Base-by-base conservation (phyloP, 257 asterid genomes). In the Fraxinus anomala region DNA sequence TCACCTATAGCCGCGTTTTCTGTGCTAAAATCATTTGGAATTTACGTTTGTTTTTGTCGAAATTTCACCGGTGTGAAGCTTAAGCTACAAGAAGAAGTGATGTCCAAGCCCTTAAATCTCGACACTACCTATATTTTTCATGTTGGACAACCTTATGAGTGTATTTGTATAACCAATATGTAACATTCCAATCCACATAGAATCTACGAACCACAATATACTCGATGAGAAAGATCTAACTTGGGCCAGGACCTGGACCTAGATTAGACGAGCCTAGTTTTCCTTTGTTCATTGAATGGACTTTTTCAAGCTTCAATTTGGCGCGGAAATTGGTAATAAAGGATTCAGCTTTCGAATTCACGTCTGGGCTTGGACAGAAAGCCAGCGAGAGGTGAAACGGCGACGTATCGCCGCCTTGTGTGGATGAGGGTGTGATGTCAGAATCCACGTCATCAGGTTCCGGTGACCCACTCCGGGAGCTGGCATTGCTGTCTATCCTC, bases 351-450 rank as follows among this genome's bases (percentile, higher is more conserved):
- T 95, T 91, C 7, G 92, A 77, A 83, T 95, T 69, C 47, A 95
- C 98, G 79, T 92, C 98, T 16, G 98, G 99, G 85, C 98, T 95
- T 14, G 92, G 84, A 66, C 91, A 91, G 85, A 85, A 92, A 85
- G 86, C 73, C 69, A 94, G 89, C 73, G 97, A 83, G 37, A 89
- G 80, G 1, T 86, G 92, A 26, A 83, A 83, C 68, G 86, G 71
- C 69, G 87, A 73, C 72, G 68, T 39, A 1, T 68, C 87, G 16
- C 85, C 86, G 69, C 75, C 87, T n/a, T 74, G 81, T 0, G 78
- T 78, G 14, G 89, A 82, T 9, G 85, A 79, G 2, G 97, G 96
- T 1, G 93, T 90, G 73, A 76, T 80, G 72, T 89, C 91, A 31
- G 97, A 88, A n/a, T 89, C 92, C 63, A 54, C 33, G 26, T 92